Evolutionary conservation across 805 yeast species (phyloP), one percentile per base, ranked within the genome.

Genomic region (Wickerhamiella musiphila): DNA sequence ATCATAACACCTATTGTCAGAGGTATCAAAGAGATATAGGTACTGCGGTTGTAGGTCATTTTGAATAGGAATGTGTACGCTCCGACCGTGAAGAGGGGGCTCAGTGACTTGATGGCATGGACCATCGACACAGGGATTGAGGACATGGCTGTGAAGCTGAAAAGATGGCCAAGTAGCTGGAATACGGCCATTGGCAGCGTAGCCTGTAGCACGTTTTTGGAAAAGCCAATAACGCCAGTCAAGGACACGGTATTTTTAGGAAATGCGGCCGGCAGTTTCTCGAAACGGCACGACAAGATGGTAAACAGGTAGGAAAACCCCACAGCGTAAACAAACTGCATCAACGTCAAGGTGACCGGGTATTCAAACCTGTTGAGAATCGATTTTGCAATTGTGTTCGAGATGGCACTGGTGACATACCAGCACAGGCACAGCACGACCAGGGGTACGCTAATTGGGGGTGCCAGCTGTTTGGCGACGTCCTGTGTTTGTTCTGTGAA

Each of bases 161-260:
- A 70, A 39, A 84, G 71, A 53, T 86, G 96, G 14, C 96, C 98
- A 14, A 75, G 60, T 43, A 86, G 78, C 58, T 86, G 96, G 57
- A 86, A 90, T 38, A 73, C 60, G 6, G 95, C 96, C 93, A 86
- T 82, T 13, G 96, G 96, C 15, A 81, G 67, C 0, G 93, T 81
- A 34, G 52, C 38, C 18, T 33, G 30, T 20, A 54, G 37, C 31
- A 55, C 50, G 9, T 39, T 41, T 24, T 31, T 29, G 14, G 51
- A 45, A 3, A 54, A 54, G 11, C 42, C 43, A 38, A 33, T 25
- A 39, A 46, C 41, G 5, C 46, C 44, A 4, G 31, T 5, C 8
- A 43, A 34, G 23, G 39, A 24, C 12, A 51, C 49, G 39, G 48
- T 48, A 32, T 45, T 63, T 28, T 45, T 49, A 29, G 59, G 64